These are phyloP conservation scores for Fusarium sp. DNA, from an alignment of 2,329 filamentous ascomycete species.

Conservation along the genomic window DNA sequence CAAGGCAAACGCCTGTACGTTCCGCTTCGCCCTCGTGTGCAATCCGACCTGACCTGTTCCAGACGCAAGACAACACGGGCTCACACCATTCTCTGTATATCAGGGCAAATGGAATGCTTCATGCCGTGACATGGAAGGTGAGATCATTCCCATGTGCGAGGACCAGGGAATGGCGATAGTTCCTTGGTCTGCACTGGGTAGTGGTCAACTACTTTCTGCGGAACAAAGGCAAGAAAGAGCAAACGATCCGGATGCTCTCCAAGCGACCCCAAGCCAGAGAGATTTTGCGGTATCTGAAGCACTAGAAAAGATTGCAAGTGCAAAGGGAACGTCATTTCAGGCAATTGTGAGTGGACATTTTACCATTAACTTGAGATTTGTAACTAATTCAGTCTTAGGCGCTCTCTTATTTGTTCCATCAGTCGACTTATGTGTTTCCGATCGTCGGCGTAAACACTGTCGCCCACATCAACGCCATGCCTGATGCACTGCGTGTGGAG, in stretches of 20 bases:
- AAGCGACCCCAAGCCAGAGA: background rate
- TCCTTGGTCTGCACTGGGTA: slow-evolving; percentile 45
- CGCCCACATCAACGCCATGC: slow-evolving; percentile 16
- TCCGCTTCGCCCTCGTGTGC: background rate
- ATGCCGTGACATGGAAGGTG: slow-evolving; percentile 45
- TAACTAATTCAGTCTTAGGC: slow-evolving; percentile 1
- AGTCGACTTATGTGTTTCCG: slow-evolving; percentile 22
- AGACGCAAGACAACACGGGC: slow-evolving; percentile 42
- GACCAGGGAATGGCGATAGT: slow-evolving; percentile 60
- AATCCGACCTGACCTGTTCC: background rate
- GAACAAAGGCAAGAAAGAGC: background rate
- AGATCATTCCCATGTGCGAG: slow-evolving; percentile 49
- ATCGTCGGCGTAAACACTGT: slow-evolving; percentile 25
- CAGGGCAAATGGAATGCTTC: slow-evolving; percentile 46
- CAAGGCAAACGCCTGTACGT: slow-evolving; percentile 38
- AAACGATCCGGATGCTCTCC: background rate
- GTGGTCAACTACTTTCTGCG: background rate
- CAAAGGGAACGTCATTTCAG: slow-evolving; percentile 11
- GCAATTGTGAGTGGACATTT: slow-evolving; percentile 9
- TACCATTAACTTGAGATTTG: background rate
- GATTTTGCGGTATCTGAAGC: background rate
- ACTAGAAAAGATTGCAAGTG: slow-evolving; percentile 10
- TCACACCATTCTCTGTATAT: slow-evolving; percentile 45
- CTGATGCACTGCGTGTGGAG: background rate
- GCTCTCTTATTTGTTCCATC: slow-evolving; percentile 22